Evolutionary conservation across 225 moss, liverwort and hornwort genomes (phyloP).

Genomic region (Straminergon stramineum): DNA sequence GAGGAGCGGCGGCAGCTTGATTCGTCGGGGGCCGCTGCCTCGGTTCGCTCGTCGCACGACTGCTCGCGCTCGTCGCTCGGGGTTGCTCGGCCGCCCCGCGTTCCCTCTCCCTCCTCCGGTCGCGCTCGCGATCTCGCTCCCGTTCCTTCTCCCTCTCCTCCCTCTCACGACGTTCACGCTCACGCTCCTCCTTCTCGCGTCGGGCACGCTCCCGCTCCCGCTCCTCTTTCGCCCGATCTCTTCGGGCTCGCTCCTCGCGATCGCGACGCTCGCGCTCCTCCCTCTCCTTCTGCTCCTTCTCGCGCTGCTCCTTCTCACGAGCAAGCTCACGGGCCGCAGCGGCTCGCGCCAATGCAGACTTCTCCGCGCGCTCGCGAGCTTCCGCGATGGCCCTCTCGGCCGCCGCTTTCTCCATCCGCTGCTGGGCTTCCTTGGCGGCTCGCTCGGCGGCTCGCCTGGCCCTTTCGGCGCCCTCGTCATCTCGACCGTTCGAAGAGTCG

Average conservation of each 20-base stretch:
- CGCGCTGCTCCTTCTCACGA: constrained; percentile 58
- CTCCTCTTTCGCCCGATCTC: constrained; percentile 25
- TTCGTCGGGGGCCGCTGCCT: constrained; percentile 58
- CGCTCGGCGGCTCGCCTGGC: constrained; percentile 53
- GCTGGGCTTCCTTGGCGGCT: constrained; percentile 69
- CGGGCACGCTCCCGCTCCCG: constrained; percentile 32
- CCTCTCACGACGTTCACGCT: constrained; percentile 36
- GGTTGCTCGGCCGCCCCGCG: constrained; percentile 44
- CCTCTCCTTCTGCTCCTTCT: constrained; percentile 33
- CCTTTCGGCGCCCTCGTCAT: constrained; percentile 62
- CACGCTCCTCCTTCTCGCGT: constrained; percentile 25
- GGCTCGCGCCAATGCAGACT: constrained; percentile 31
- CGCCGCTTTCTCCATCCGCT: constrained; percentile 73
- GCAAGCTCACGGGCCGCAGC: constrained; percentile 58
- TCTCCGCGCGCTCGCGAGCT: constrained; percentile 69
- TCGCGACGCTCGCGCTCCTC: constrained; percentile 27
- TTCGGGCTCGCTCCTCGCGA: constrained; percentile 19
- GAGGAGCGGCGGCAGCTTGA: constrained; percentile 13
- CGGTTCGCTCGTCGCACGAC: constrained; percentile 56
- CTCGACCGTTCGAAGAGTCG: constrained; percentile 18
- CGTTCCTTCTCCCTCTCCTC: constrained; percentile 38
- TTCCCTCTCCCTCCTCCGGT: constrained; percentile 46
- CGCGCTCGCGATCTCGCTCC: constrained; percentile 41
- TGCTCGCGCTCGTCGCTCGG: constrained; percentile 29
- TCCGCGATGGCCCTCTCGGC: constrained; percentile 66